A percentile compares a stretch with the other conserved stretches of the same genome.
Conservation (phyloP, 2,329 filamentous ascomycete species). For the Sarocladium brachiariae region DNA sequence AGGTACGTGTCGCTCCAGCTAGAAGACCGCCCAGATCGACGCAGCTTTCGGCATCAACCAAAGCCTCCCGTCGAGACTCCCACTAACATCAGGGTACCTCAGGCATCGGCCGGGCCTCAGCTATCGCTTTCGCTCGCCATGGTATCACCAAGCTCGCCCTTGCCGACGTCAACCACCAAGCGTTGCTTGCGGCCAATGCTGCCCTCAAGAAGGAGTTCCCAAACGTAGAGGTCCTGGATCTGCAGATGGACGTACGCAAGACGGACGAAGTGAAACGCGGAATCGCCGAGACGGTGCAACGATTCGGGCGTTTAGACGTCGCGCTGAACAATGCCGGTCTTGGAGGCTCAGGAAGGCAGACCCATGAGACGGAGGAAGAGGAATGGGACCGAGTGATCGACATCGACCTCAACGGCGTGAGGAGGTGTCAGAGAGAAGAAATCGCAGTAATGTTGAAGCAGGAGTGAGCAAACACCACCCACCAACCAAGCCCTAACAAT, state of each 20-base stretch:
- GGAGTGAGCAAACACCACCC: conserved; percentile 23
- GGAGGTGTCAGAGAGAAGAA: conserved; percentile 49
- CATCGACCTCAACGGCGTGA: conserved; percentile 50
- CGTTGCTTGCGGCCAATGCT: conserved; percentile 23
- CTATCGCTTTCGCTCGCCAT: conserved; percentile 39
- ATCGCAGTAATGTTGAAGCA: conserved; percentile 44
- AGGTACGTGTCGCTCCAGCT: conserved; percentile 5
- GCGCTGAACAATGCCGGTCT: conserved; percentile 51
- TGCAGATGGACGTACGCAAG: conserved; percentile 39
- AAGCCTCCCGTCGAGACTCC: background rate
- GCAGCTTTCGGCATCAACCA: background rate
- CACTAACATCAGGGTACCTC: background rate
- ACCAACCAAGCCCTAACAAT: no score
- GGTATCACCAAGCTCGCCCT: conserved; percentile 40
- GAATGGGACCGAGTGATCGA: conserved; percentile 45
- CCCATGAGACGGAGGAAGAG: conserved; percentile 36
- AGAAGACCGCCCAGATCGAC: background rate
- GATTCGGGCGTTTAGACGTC: conserved; percentile 48
- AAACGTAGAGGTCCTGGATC: conserved; percentile 29
- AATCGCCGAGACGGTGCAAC: conserved; percentile 31
- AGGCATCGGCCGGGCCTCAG: conserved; percentile 43
- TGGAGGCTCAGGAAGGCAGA: conserved; percentile 31
- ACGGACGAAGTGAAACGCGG: conserved; percentile 34
- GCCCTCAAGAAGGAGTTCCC: conserved; percentile 31
- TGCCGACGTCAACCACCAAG: conserved; percentile 34